Base-by-base conservation (phyloP, 202 grass and related monocot genomes). In the Hordeum pubiflorum region DNA sequence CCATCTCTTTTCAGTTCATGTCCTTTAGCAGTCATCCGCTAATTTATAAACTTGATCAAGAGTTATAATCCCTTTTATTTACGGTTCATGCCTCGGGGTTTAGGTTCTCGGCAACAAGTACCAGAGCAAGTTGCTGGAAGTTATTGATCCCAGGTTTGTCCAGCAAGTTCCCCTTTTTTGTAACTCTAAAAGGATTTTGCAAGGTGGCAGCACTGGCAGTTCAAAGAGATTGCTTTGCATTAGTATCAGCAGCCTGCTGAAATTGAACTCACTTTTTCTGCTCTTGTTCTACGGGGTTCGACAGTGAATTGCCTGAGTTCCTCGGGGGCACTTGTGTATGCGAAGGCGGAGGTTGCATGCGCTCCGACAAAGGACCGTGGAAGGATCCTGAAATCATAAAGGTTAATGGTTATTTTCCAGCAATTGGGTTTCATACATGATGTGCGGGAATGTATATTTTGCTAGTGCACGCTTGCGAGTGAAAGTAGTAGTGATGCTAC, bases 321-420 rank as follows among this genome's bases (percentile, higher is more conserved):
- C 67, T 99, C 57, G 96, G 96, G 26, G 96, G 96, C 78, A 89
- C 92, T 21, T 99, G 96, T 65, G 89, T 72, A 66, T 99, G 96
- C 78, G 92, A 99, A 83, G 96, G 78, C 0, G 96, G 91, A 11
- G 94, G 96, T 10, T 99, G 96, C 58, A 86, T 87, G 80, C 83
- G 81, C 44, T 99, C 96, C 3, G 96, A 99, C 89, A 99, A 99
- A 81, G 96, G 96, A 9, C 96, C 96, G 14, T 99, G 96, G 96
- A 95, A 99, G 66, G 96, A 99, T 72, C 86, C 85, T 83, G 96
- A 99, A 83, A 95, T 99, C 67, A 39, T 93, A 2, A 99, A 99
- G 92, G 96, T 98, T 59, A 1, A 8, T 1, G 1, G 4, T 36
- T 69, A 10, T 39, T 57, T 3, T 48, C 37, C 41, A 3, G 4